phyloP scores from a whole-genome alignment of 257 asterid species.

The Solanum dulcamara region DNA sequence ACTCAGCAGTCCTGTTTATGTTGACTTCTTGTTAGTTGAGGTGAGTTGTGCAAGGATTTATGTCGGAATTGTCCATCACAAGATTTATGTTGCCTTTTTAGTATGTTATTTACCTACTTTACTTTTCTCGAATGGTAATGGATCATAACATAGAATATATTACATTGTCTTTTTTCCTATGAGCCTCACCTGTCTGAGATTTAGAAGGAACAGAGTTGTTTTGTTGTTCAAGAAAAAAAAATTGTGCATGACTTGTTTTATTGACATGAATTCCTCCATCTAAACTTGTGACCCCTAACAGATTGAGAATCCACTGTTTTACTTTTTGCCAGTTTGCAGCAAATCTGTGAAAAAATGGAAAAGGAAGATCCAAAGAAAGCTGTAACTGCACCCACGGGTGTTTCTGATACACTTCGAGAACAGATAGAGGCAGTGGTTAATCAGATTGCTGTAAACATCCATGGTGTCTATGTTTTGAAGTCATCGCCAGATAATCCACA shows the following conservation, averaged over 20 bases:
- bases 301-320: not conserved
- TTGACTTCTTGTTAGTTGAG: not conserved
- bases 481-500: conserved; percentile 63
- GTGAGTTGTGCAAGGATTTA: not conserved
- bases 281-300: not conserved
- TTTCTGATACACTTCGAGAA: conserved; percentile 28
- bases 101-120: not conserved
- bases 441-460: conserved; percentile 59
- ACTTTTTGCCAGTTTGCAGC: conserved; percentile 45
- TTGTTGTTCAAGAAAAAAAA: not conserved
- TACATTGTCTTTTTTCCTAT: not conserved
- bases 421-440: conserved; percentile 51
- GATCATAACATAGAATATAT: not conserved
- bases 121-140: not conserved
- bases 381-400: conserved; percentile 40
- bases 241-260: not conserved
- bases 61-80: not conserved
- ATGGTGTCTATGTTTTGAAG: conserved; percentile 67
- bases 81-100: not conserved
- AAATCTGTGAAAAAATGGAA: conserved; percentile 14
- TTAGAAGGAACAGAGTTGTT: not conserved
- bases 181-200: not conserved
- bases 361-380: conserved; percentile 43
- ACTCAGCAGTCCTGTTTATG: not conserved
- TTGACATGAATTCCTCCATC: not conserved